Evolutionary conservation across 805 yeast species (phyloP), one percentile per base, ranked within the genome.

Genomic region (Kuraishia cidri): DNA sequence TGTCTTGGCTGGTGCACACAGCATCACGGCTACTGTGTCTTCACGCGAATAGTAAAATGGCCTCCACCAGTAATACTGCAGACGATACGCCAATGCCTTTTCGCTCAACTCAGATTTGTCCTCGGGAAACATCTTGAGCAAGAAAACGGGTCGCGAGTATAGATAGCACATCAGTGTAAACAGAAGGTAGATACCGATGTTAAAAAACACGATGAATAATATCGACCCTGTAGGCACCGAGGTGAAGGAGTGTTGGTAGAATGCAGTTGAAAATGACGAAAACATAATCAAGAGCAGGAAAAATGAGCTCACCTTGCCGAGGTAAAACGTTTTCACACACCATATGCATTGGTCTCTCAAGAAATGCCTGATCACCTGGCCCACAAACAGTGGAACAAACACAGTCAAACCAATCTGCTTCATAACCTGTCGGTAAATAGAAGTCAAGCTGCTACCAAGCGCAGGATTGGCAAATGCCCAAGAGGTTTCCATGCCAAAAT

Each of bases 1-100:
- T 1, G 95, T 86, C 54, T 86, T 87, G 2, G 96, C 95, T 4
- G 94, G 90, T 8, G 94, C 95, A 55, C 95, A 84, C 37, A 85
- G 66, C 80, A 86, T 70, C 32, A 87, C 69, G 9, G 88, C 67
- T 23, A 84, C 83, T 0, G 95, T 73, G 47, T 87, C 95, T 32
- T 62, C 54, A 43, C 78, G 71, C 45, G 66, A 64, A 54, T 81
- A 81, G 54, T 79, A 81, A 45, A 82, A 84, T 2, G 90, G 90
- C 34, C 64, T 52, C 37, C 75, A 54, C 2, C 64, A 20, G 28
- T 52, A 53, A 48, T 75, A 70, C 15, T 62, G 38, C 42, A 52
- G 55, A 5, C 43, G 64, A 45, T 83, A 82, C 0, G 54, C 4
- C 22, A 28, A 56, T 2, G 70, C 58, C 11, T 52, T 38, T n/a